Percentiles rank a stretch among this genome's conserved stretches.
Evolutionary conservation across 257 asterid genomes (phyloP).

Genomic region (Penstemon barbatus): DNA sequence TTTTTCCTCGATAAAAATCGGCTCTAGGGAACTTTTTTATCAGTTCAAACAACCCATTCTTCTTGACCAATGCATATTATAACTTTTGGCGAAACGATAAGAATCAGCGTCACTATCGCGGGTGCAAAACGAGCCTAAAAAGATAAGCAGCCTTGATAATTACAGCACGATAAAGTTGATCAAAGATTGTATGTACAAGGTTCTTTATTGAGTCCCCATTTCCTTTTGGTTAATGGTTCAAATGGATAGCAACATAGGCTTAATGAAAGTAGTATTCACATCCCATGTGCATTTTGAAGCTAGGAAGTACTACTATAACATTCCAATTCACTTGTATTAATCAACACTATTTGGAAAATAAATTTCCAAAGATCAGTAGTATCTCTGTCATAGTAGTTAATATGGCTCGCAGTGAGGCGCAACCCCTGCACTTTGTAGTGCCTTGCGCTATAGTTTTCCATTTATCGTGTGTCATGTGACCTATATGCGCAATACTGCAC

Average conservation of each 20-base stretch:
- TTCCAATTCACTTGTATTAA: too few species aligned
- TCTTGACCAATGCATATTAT: not conserved
- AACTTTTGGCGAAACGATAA: slow-evolving; percentile 22
- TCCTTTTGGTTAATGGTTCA: slow-evolving; percentile 11
- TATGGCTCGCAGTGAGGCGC: too few species aligned
- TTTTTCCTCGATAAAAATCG: slow-evolving; percentile 4
- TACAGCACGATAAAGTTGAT: slow-evolving; percentile 31
- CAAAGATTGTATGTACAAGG: slow-evolving; percentile 23
- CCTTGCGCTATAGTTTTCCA: too few species aligned
- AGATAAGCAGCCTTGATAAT: slow-evolving; percentile 25
- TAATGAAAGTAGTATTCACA: not conserved
- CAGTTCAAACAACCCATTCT: slow-evolving; percentile 17
- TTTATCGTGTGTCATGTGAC: too few species aligned
- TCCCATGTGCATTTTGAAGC: not conserved
- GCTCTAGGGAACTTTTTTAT: slow-evolving; percentile 14
- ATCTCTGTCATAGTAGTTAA: too few species aligned
- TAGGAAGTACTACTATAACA: too few species aligned
- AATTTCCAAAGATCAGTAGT: not conserved
- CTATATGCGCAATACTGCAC: too few species aligned
- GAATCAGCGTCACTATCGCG: slow-evolving; percentile 13
- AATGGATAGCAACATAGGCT: not conserved
- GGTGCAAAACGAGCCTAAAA: slow-evolving; percentile 8
- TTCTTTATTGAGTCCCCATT: not conserved
- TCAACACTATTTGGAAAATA: not conserved
- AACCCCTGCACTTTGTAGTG: too few species aligned